A percentile compares a stretch with the other conserved stretches of the same genome.
Conservation (phyloP, 805 yeast genomes). For the Ogataea paradorogensis region DNA sequence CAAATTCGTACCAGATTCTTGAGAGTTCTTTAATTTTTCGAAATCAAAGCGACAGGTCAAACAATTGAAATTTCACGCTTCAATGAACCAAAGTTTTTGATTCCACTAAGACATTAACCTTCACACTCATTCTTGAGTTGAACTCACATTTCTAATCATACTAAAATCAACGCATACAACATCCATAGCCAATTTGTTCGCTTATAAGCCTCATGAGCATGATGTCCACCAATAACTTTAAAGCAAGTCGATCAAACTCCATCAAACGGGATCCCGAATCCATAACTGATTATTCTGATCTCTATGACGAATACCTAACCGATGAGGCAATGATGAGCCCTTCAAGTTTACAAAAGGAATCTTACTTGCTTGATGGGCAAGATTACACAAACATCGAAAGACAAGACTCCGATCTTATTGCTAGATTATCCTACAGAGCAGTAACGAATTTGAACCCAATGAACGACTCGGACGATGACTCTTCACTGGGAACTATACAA, state of each 20-base stretch:
- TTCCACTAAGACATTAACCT: background rate
- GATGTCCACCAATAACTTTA: constrained; percentile 3
- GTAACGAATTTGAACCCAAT: background rate
- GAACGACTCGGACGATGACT: constrained; percentile 1
- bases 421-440: background rate
- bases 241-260: constrained; percentile 13
- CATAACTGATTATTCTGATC: constrained; percentile 23
- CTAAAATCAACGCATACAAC: no score
- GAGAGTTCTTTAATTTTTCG: background rate
- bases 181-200: no score
- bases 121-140: constrained; percentile 1
- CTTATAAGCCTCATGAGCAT: background rate
- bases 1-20: background rate
- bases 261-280: constrained; percentile 1
- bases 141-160: background rate
- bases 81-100: constrained; percentile 1
- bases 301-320: constrained; percentile 29
- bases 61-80: background rate
- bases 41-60: constrained; percentile 1
- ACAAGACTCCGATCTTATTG: constrained; percentile 1
- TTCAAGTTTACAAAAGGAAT: background rate
- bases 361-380: background rate
- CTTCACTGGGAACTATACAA: background rate
- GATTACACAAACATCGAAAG: constrained; percentile 1
- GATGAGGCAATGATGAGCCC: constrained; percentile 5